Evolutionary conservation across 768 basidiomycete species (phyloP), one percentile per base, ranked within the genome.

Genomic region (Sporobolomyces roseus): DNA sequence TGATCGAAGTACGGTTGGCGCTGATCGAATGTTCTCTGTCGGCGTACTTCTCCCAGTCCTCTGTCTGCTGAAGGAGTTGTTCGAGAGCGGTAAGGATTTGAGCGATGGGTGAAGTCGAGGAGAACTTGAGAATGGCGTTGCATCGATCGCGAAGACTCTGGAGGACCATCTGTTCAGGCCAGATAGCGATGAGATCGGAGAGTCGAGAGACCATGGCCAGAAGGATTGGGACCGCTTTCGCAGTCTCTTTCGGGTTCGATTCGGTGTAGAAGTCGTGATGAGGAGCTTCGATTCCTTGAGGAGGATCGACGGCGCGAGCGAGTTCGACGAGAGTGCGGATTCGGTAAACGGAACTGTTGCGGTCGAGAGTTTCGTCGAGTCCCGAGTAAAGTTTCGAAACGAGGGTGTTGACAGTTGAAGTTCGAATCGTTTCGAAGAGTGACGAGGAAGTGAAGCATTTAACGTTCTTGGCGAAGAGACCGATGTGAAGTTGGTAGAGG

Each of bases 151-250:
- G 81, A 41, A 99, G 83, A 77, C 94, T 87, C 33, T 88, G 89
- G n/a, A 96, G 82, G 13, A 97, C 90, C 88, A 93, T 92, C 78
- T 99, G 96, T 71, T 98, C 94, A 0, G 96, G 94, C 93, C 92
- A 99, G 72, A 92, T 88, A 68, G 81, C 79, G 30, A 88, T 82
- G 25, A 96, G 81, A 3, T 41, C 66, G 19, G 80, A 74, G 33
- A 98, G 81, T 2, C 87, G 84, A 64, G 64, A 52, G 81, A 81
- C 25, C 94, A 81, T 6, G 80, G 74, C 6, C 75, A 73, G 59
- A 13, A 94, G 76, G 19, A 88, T 76, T 0, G 75, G 77, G 4
- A 84, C 79, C 0, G 83, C 87, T 77, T 85, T 90, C 66, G 81
- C 84, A 41, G 85, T 82, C 78, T 96, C 89, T 4, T 78, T 80